phyloP scores from a whole-genome alignment of 2,329 filamentous ascomycete species.

The Sphaerulina musiva region DNA sequence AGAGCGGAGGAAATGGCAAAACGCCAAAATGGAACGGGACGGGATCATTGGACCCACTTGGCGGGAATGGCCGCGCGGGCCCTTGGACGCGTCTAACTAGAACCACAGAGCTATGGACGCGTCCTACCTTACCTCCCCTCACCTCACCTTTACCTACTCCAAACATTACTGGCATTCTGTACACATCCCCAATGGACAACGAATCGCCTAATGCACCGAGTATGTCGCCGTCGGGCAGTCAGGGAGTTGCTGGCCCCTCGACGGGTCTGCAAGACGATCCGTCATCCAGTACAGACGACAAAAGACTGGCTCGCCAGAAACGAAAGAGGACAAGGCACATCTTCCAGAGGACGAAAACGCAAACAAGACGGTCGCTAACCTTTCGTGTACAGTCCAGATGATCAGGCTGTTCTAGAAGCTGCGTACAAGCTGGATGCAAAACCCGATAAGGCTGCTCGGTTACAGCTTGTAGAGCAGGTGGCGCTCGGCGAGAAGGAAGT shows the following conservation, averaged over 20 bases:
- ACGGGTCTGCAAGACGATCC: slow-evolving; percentile 3
- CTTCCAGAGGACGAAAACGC: background rate
- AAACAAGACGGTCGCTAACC: background rate
- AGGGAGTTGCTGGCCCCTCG: background rate
- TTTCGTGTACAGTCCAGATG: slow-evolving; percentile 60
- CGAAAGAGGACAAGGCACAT: slow-evolving; percentile 55
- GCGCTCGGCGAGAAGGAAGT: slow-evolving; percentile 92
- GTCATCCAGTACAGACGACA: slow-evolving; percentile 52
- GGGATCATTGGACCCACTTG: too few relatives aligned
- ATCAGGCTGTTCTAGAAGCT: slow-evolving; percentile 80
- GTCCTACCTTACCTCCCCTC: background rate
- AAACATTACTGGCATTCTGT: background rate
- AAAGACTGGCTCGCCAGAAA: slow-evolving; percentile 54
- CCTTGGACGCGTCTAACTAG: slow-evolving; percentile 5
- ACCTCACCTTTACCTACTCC: background rate
- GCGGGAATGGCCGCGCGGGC: too few relatives aligned
- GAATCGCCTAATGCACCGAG: background rate
- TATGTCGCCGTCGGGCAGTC: background rate
- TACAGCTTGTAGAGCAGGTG: slow-evolving; percentile 76
- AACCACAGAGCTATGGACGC: background rate
- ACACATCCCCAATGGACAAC: background rate
- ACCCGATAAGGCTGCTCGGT: slow-evolving; percentile 81
- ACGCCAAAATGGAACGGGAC: too few relatives aligned
- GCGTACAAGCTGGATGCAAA: slow-evolving; percentile 82
- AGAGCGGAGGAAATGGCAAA: too few relatives aligned